Evolutionary conservation across 495 filamentous ascomycete species (phyloP), one percentile per base, ranked within the genome.

Genomic region (Penicillium salamii): DNA sequence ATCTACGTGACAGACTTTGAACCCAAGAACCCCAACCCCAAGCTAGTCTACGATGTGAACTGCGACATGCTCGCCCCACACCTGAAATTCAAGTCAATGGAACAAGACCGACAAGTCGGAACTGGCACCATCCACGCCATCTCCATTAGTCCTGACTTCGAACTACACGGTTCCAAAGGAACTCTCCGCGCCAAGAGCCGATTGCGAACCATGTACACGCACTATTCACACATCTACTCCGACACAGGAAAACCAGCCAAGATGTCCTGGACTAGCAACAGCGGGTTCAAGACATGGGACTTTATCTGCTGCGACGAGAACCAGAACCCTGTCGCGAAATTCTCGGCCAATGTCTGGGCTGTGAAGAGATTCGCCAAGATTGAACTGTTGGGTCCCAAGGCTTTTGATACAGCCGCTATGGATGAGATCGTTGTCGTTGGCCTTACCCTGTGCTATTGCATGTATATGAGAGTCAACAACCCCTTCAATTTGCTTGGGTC

Each of bases 341-440:
- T 53, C 31, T 42, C 49, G 0, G 53, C 42, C 43, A 60, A 60
- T 21, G 19, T 60, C 11, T 60, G 57, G 57, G 53, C 48, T 9
- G n/a, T 57, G 12, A 60, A 57, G 46, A 60, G 56, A 31, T n/a
- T 57, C 12, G 57, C 34, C 20, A 49, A 49, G 20, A 56, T 60
- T 28, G 57, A 60, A 37, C 12, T 60, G 8, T 5, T 57, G 34
- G 59, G 59, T 0, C 46, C 52, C 0, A 53, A 46, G 36, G 56
- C 56, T 2, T 15, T 24, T 15, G 46, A 47, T 17, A n/a, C 21
- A 15, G 57, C 52, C 6, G 52, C 43, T 6, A 19, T 53, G 13
- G 59, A 62, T 52, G 59, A 62, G 42, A 54, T 62, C n/a, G 59
- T 62, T n/a, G 53, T 59, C 24, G 35, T 52, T 12, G 59, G 56